Evolutionary conservation across 1,284 basidiomycete species (phyloP), one percentile per base, ranked within the genome.

Genomic region (Cerrena zonata): DNA sequence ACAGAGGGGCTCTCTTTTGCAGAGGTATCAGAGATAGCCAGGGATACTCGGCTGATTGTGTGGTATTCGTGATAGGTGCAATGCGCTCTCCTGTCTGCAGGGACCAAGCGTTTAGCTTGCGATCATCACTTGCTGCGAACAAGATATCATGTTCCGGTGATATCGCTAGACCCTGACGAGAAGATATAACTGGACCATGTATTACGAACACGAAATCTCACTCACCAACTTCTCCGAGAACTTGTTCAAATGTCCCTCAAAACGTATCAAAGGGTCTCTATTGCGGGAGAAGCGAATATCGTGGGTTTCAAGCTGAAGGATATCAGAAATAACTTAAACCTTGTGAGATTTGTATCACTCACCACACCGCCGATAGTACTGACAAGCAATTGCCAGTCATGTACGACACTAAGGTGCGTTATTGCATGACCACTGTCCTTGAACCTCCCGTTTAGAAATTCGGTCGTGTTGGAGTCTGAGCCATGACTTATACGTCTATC

Each of bases 71-170:
- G 36, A n/a, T 22, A 10, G 51, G 34, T 44, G 27, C 15, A 37
- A 38, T 24, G 7, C 42, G 53, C 11, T 56, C 34, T 2, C 84
- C 86, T 3, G 74, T 77, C 4, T 64, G 70, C 4, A 89, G 60
- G 2, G 83, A 84, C 86, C 86, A 89, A 1, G 74, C 76, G 23
- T 83, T 73, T 64, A 88, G 70, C 56, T 75, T 66, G 57, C 74
- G 60, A 71, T 85, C 79, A 62, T 82, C 75, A 2, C 88, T 89
- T 0, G 82, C 84, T 3, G 82, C 82, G 58, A 91, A 91, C 13
- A 93, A 60, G 55, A 86, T 82, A 44, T 82, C 74, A 50, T 86
- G 76, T 2, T 67, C 65, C 0, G 79, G 74, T 54, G 87, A 84
- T 11, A 79, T 62, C 0, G 75, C 67, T 15, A 86, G 68, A 7